These are phyloP conservation scores for Asterophora parasitica DNA, from an alignment of 768 basidiomycete species.

Conservation along the genomic window DNA sequence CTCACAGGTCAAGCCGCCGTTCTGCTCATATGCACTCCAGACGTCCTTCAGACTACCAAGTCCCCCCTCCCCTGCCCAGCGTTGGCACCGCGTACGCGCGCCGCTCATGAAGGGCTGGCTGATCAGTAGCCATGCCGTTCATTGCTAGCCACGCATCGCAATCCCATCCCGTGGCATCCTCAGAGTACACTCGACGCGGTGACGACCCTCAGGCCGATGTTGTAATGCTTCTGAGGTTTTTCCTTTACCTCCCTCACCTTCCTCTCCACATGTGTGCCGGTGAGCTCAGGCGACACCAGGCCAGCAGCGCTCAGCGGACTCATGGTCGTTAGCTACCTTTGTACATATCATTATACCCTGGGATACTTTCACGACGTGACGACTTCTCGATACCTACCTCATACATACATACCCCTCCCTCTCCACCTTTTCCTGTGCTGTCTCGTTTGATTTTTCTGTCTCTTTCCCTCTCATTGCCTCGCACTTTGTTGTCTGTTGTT, in stretches of 20 bases:
- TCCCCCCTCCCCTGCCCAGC: constrained; percentile 1
- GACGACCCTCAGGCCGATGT: not conserved
- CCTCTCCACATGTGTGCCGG: not conserved
- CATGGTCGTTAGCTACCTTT: constrained; percentile 1
- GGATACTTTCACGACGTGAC: not conserved
- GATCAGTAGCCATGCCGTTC: not conserved
- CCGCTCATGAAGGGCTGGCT: not conserved
- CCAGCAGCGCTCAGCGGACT: constrained; percentile 1
- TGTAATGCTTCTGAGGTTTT: not conserved
- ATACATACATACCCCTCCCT: not conserved
- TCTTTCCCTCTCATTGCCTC: not conserved
- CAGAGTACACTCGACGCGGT: too few species aligned
- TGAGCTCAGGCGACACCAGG: constrained; percentile 6
- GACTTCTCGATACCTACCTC: not conserved
- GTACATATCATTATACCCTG: not conserved
- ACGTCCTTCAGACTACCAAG: not conserved
- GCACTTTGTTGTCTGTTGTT: not conserved
- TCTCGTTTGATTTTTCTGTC: not conserved
- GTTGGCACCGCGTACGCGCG: not conserved
- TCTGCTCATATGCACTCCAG: not conserved
- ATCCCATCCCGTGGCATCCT: not conserved
- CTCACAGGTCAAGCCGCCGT: not conserved
- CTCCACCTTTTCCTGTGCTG: not conserved
- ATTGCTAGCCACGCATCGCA: not conserved
- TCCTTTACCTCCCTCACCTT: not conserved